phyloP scores from a whole-genome alignment of 2,329 filamentous ascomycete genomes.

The Sporothrix curviconia region DNA sequence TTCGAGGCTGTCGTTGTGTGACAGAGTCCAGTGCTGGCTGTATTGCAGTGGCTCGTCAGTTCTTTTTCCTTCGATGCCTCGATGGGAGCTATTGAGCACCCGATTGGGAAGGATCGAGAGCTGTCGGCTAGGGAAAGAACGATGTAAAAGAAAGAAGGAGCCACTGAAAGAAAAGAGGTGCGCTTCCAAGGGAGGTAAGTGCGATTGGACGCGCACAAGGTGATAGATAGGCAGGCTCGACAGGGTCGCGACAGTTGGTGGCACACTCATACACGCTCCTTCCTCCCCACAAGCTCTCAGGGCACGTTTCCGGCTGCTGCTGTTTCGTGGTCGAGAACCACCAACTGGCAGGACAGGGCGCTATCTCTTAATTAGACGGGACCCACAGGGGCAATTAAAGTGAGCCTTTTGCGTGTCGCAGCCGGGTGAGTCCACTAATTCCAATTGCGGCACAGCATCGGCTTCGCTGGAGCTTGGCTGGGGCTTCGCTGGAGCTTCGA shows the following conservation, averaged over 20 bases:
- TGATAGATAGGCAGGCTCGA: background rate
- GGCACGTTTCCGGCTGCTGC: conserved; percentile 7
- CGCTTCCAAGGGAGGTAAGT: background rate
- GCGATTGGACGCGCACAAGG: background rate
- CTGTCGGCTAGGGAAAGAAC: background rate
- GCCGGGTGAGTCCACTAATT: background rate
- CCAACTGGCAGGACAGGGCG: no score
- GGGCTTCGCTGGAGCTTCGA: background rate
- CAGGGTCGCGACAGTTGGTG: background rate
- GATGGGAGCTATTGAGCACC: conserved; percentile 17
- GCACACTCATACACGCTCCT: background rate
- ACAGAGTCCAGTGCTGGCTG: background rate
- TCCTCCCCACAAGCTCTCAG: no score
- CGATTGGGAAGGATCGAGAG: conserved; percentile 13
- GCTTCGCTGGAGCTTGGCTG: background rate
- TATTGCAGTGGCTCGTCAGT: background rate
- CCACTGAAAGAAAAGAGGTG: background rate
- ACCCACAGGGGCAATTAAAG: background rate
- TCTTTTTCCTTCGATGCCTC: background rate
- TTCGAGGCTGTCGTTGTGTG: background rate
- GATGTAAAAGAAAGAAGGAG: background rate
- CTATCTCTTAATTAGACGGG: background rate
- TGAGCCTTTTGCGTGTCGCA: background rate
- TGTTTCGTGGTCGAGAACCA: conserved; percentile 9
- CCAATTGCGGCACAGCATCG: background rate